A percentile compares a stretch with the other conserved stretches of the same genome.
phyloP scores from a whole-genome alignment of 331 rosid species.

The Quercus tomentella region DNA sequence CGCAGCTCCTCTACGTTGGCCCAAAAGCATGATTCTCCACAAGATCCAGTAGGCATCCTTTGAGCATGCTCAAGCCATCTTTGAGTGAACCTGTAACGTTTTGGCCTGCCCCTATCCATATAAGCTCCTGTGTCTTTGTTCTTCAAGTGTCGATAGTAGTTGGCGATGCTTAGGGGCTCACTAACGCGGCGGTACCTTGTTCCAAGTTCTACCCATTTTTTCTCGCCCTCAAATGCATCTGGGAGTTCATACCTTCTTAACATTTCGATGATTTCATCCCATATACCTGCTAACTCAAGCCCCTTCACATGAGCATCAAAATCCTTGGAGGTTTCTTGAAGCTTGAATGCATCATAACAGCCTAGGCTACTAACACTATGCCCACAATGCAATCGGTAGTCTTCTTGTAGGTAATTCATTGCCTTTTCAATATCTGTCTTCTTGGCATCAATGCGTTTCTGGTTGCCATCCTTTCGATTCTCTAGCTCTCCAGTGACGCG shows the following conservation, averaged over 20 bases:
- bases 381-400: slow-evolving; percentile 29
- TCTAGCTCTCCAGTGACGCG: slow-evolving; percentile 52
- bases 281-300: slow-evolving; percentile 53
- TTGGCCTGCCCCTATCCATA: slow-evolving; percentile 52
- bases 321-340: slow-evolving; percentile 37
- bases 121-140: slow-evolving; percentile 53
- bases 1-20: slow-evolving; percentile 69
- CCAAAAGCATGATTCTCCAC: slow-evolving; percentile 60
- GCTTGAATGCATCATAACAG: slow-evolving; percentile 71
- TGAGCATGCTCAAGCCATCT: slow-evolving; percentile 55
- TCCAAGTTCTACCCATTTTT: slow-evolving; percentile 43
- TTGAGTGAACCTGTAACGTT: slow-evolving; percentile 49
- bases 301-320: slow-evolving; percentile 62
- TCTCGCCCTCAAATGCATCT: slow-evolving; percentile 54
- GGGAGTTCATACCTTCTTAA: slow-evolving; percentile 58
- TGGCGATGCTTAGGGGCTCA: slow-evolving; percentile 79
- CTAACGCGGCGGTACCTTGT: slow-evolving; percentile 46
- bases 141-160: slow-evolving; percentile 62
- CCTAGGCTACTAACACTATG: slow-evolving; percentile 13
- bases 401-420: slow-evolving; percentile 18
- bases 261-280: slow-evolving; percentile 70
- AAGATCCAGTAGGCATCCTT: neutral
- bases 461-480: slow-evolving; percentile 36
- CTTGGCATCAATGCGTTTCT: slow-evolving; percentile 11
- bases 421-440: neutral